Evolutionary conservation across 2,329 filamentous ascomycete species (phyloP), one percentile per base, ranked within the genome.

Genomic region (Myriosclerotinia curreyana): DNA sequence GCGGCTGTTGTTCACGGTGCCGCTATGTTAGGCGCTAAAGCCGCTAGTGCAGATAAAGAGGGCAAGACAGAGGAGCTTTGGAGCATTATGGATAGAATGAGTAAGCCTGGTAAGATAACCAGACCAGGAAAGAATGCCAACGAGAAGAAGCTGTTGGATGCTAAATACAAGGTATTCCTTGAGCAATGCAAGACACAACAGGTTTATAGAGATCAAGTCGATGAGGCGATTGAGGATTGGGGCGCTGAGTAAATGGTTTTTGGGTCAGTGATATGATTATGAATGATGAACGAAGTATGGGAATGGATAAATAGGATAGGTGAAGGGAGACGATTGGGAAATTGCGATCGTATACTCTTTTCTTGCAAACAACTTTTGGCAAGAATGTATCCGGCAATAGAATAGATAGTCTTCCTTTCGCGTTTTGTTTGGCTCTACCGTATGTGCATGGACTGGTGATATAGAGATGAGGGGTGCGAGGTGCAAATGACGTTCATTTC

Each of bases 11-110:
- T 96, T 34, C 93, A 98, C 74, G 95, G 95, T n/a, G 95, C 95
- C 9, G 95, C 95, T 64, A 99, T 99, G 94, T 83, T 99, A 31
- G 95, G 95, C 48, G 95, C 92, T 65, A 98, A 98, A 78, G 95
- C 95, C n/a, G 95, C 94, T 8, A 95, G 89, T 71, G 89, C 89
- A 40, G 87, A 90, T 72, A 82, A 83, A 48, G 83, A 90, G 12
- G 91, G 91, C 52, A 87, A 88, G 72, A 93, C 90, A 0, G 93
- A 97, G 79, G 85, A 89, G 49, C 80, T 99, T 67, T 99, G 95
- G 95, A 85, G 87, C 70, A 97, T 99, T 75, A 99, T 99, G 95
- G 91, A 96, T 76, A 86, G 92, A 64, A 95, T 97, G 88, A 96
- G 91, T 79, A 96, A 97, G 82, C 89, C 92, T 11, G 95, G 94